Base-by-base conservation (phyloP, 2,329 filamentous ascomycete genomes). In the Penicillium sp. region DNA sequence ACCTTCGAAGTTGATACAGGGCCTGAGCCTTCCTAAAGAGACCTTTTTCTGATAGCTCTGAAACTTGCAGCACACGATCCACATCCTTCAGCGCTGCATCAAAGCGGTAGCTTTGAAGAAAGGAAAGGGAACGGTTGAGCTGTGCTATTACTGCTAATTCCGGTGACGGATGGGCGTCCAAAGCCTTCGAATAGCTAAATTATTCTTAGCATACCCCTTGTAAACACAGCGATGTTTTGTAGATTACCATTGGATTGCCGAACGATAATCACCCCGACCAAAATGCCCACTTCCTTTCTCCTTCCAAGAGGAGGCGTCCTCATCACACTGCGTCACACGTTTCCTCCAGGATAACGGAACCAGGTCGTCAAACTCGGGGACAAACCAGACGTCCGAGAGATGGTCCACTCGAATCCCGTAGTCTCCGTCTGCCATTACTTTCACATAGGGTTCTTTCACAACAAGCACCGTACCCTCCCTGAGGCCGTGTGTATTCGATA, bases 361-460 rank as follows among this genome's bases (percentile, higher is more conserved):
- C 5, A 67, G 72, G n/a, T 69, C 50, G 41, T 83, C 76, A 19
- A 62, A 46, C 0, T 61, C 50, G 0, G 70, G 52, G 2, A 83
- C 57, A 57, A 72, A 74, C 3, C 78, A 58, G 19, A 85, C 61
- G 56, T 86, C 82, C 17, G 76, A 78, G 17, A 80, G 63, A 64
- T 86, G 83, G 56, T 86, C 83, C 7, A 84, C 79, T 6, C 81
- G 75, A 25, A 86, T 35, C 0, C 70, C 73, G 64, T 80, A 81
- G 0, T 69, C 48, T 2, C 77, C 77, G 29, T 78, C 67, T 0
- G 65, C 67, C 25, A 72, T 71, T 0, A 65, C 31, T 60, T 80
- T 82, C 62, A 84, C 76, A 62, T 78, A 85, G 0, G 82, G 82
- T 56, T 85, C 82, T 59, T 84, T 86, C 29, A 86, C 52, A 29